Evolutionary conservation across 805 yeast genomes (phyloP), one percentile per base, ranked within the genome.

Genomic region (Wickerhamomyces queroliae): DNA sequence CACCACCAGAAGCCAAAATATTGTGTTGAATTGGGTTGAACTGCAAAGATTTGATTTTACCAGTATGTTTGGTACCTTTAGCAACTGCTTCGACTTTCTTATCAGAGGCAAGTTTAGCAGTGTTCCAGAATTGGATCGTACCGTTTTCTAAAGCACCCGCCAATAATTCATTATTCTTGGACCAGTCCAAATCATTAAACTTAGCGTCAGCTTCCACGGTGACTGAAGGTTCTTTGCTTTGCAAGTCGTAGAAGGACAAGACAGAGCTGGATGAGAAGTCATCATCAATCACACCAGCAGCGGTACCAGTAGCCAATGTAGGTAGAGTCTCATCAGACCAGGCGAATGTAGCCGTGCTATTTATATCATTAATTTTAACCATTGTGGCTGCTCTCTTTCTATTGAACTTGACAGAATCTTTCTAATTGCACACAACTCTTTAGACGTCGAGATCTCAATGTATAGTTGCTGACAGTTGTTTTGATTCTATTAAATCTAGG

Each of bases 231-330:
- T 63, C 54, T 29, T 56, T 47, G 12, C 50, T 52, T 25, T 58
- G 43, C 9, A 85, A 72, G 44, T 83, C 80, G 85, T 95, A 83
- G 44, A 93, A 69, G 52, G 88, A 90, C 42, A 93, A 65, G n/a
- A 74, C 63, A 2, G 96, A 79, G 22, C 80, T 72, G 17, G 93
- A 78, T 30, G 90, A 80, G 62, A 90, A 90, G 57, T 83, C 80
- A 32, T 84, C 85, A 58, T 88, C 96, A 52, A 93, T 83, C 12
- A 96, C 95, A 7, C 98, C 98, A 0, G 98, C 90, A n/a, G 87
- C 84, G 0, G 96, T 84, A 18, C 96, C 99, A 2, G 96, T 78
- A 18, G 89, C 97, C 48, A 93, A 59, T 39, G 76, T 63, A 15
- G 97, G 97, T 45, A 79, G 64, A 38, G 61, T 60, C 49, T 78